Percentiles rank a stretch among this genome's conserved stretches.
These are phyloP conservation scores for Babesia ovata DNA, from an alignment of 169 alveolate genomes.

Conservation along the genomic window DNA sequence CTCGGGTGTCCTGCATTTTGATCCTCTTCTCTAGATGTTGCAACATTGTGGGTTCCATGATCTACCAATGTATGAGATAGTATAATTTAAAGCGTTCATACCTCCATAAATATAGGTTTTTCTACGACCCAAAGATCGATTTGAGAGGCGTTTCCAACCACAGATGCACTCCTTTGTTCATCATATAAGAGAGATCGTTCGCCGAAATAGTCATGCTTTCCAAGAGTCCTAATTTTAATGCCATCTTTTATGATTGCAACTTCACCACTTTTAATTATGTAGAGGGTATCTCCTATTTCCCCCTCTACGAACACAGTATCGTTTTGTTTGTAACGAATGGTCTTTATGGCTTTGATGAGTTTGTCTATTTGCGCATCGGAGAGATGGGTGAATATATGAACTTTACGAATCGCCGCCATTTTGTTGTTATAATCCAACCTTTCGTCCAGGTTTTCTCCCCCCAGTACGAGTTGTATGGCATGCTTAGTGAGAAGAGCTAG, in stretches of 20 bases:
- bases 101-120: conserved; percentile 83
- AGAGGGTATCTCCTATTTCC: conserved; percentile 88
- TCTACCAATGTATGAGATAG: conserved; percentile 19
- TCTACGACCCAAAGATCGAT: conserved; percentile 87
- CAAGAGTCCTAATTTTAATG: conserved; percentile 83
- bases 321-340: conserved; percentile 81
- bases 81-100: background rate
- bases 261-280: conserved; percentile 90
- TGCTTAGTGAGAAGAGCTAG: conserved; percentile 82
- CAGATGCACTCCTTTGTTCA: conserved; percentile 92
- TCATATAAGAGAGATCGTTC: conserved; percentile 92
- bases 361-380: conserved; percentile 80
- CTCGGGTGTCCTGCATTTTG: conserved; percentile 87
- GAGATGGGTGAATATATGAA: conserved; percentile 83
- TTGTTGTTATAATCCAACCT: conserved; percentile 83
- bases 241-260: conserved; percentile 85
- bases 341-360: conserved; percentile 83
- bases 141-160: conserved; percentile 75
- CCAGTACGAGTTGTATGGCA: conserved; percentile 78
- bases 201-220: conserved; percentile 92
- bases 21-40: conserved; percentile 88
- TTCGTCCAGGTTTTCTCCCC: conserved; percentile 81
- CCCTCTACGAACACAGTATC: conserved; percentile 91
- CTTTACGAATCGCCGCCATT: conserved; percentile 77
- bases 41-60: conserved; percentile 85